These are phyloP conservation scores for Chalciporus sp. DNA, from an alignment of 1,284 basidiomycete species.

Conservation along the genomic window DNA sequence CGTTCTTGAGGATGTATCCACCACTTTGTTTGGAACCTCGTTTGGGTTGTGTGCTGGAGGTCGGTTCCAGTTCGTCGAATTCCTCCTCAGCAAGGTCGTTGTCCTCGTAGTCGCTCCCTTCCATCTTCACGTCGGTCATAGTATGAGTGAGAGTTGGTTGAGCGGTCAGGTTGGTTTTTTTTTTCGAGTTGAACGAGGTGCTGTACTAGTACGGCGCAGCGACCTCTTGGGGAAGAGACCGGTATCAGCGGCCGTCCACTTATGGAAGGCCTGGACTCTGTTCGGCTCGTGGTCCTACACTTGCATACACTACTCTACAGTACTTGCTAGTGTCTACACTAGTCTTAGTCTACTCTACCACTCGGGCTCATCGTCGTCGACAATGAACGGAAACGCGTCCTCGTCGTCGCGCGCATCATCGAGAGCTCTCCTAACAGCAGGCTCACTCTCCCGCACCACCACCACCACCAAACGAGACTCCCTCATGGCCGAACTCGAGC, in stretches of 20 bases:
- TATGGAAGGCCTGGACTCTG: neutral
- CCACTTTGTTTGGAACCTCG: neutral
- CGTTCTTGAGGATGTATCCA: slow-evolving; percentile 55
- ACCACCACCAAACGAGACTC: slow-evolving; percentile 56
- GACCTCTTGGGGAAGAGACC: no score
- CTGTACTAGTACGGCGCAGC: no score
- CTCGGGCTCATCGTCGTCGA: neutral
- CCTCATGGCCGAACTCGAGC: slow-evolving; percentile 64
- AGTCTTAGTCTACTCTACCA: no score
- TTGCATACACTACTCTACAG: no score
- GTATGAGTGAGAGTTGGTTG: neutral
- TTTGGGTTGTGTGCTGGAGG: slow-evolving; percentile 2
- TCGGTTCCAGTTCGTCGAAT: slow-evolving; percentile 19
- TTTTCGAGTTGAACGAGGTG: slow-evolving; percentile 2
- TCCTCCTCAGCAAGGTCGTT: slow-evolving; percentile 11
- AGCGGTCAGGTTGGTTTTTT: neutral
- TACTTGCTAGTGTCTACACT: neutral
- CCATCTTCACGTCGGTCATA: slow-evolving; percentile 5
- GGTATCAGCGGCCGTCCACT: neutral
- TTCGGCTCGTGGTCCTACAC: no score
- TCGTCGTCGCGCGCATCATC: slow-evolving; percentile 25
- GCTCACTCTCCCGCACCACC: neutral
- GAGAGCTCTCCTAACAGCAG: slow-evolving; percentile 1
- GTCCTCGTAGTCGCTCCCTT: slow-evolving; percentile 24
- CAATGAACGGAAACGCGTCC: slow-evolving; percentile 15